Evolutionary conservation across 2,329 filamentous ascomycete genomes (phyloP).

Genomic region (Colletotrichum noveboracense): DNA sequence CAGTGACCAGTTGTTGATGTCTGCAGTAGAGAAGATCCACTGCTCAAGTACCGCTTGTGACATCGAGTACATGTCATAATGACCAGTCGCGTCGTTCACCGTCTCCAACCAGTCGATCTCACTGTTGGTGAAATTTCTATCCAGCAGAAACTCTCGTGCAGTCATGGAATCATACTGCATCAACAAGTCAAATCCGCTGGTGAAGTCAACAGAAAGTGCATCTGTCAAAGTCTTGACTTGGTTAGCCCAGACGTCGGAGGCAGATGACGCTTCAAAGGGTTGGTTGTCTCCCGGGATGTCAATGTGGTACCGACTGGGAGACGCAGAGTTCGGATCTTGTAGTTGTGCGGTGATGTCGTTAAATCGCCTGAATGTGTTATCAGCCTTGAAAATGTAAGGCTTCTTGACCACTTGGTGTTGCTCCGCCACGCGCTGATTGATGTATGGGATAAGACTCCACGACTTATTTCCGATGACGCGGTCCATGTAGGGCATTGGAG

Average conservation of each 20-base stretch:
- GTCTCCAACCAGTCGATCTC: conserved; percentile 35
- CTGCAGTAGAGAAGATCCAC: conserved; percentile 28
- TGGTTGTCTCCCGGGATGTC: conserved; percentile 20
- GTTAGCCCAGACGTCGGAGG: conserved; percentile 3
- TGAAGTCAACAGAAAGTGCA: conserved; percentile 21
- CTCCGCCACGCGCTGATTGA: conserved; percentile 19
- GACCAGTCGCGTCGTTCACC: conserved; percentile 27
- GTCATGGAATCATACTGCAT: conserved; percentile 27
- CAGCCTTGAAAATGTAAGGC: conserved; percentile 23
- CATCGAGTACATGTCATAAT: conserved; percentile 27
- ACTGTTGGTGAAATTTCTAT: conserved; percentile 30
- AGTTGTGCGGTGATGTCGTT: conserved; percentile 20
- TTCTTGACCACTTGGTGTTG: conserved; percentile 22
- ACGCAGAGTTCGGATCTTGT: conserved; percentile 6
- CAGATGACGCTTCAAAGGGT: conserved; percentile 17
- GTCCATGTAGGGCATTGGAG: conserved; percentile 35
- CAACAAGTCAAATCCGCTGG: conserved; percentile 23
- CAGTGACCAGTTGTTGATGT: conserved; percentile 30
- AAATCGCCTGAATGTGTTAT: conserved; percentile 25
- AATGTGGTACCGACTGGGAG: conserved; percentile 12
- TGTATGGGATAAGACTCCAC: conserved; percentile 27
- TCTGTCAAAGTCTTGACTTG: conserved; percentile 11
- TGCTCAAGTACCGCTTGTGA: conserved; percentile 25
- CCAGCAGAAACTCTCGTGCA: conserved; percentile 25
- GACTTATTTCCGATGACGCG: conserved; percentile 24